Conservation (phyloP, 306 rosid species). For the Prunus fruticosa region DNA sequence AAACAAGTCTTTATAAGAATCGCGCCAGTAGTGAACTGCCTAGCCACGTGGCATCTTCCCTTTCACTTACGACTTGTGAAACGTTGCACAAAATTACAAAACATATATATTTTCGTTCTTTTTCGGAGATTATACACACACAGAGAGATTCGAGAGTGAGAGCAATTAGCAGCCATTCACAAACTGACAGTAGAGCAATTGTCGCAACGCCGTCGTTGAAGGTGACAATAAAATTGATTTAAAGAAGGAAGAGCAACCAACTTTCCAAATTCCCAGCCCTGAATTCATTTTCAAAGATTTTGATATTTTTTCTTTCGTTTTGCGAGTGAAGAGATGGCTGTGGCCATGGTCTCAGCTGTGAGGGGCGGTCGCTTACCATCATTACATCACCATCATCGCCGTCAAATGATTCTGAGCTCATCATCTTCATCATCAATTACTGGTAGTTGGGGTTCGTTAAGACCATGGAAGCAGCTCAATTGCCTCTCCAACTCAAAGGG, state of each 20-base stretch:
- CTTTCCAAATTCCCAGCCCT: neutral
- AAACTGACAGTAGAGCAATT: neutral
- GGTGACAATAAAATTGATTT: neutral
- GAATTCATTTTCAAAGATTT: neutral
- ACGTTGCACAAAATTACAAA: neutral
- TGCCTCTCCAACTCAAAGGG: slow-evolving; percentile 34
- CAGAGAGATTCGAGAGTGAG: neutral
- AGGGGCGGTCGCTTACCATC: slow-evolving; percentile 54
- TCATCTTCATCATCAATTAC: slow-evolving; percentile 13
- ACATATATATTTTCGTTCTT: neutral
- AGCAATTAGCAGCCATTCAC: neutral
- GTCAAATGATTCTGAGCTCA: neutral
- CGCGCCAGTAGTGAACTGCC: neutral
- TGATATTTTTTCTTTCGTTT: neutral
- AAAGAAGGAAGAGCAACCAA: neutral
- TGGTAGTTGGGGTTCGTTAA: slow-evolving; percentile 18
- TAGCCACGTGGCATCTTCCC: slow-evolving; percentile 23
- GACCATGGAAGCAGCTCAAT: slow-evolving; percentile 26
- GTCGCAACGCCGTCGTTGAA: neutral
- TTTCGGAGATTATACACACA: neutral
- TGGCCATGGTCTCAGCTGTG: slow-evolving; percentile 64
- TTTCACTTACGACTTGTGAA: slow-evolving; percentile 5
- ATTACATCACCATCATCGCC: slow-evolving; percentile 41
- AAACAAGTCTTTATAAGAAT: neutral
- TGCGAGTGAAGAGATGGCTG: slow-evolving; percentile 39